These are phyloP conservation scores for Sordariomycetes sp. DNA, from an alignment of 2,329 filamentous ascomycete species.

Conservation along the genomic window DNA sequence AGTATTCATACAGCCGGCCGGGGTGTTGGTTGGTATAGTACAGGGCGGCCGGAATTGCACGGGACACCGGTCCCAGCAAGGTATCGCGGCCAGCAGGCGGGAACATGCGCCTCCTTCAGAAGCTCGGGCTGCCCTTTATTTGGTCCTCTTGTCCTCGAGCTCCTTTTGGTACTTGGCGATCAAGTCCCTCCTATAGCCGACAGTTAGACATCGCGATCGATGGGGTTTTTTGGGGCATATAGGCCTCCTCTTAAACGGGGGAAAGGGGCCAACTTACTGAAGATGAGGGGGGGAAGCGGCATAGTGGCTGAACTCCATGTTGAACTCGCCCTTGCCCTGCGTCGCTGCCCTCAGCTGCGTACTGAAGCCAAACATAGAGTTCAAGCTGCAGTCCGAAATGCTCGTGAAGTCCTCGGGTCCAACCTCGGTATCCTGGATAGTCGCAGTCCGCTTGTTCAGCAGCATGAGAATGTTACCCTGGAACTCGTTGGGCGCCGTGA, in stretches of 20 bases:
- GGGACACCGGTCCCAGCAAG: neutral
- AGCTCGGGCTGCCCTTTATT: slow-evolving; percentile 22
- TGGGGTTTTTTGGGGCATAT: neutral
- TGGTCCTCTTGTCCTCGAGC: slow-evolving; percentile 43
- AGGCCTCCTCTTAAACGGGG: neutral
- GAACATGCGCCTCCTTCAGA: neutral
- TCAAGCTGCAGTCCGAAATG: slow-evolving; percentile 82
- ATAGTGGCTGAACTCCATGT: slow-evolving; percentile 98
- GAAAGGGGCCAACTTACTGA: slow-evolving; percentile 51
- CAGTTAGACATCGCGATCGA: slow-evolving; percentile 13
- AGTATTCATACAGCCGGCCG: neutral
- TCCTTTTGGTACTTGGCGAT: slow-evolving; percentile 49
- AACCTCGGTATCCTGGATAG: slow-evolving; percentile 92
- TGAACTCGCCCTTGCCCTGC: slow-evolving; percentile 97
- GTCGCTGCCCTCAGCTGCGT: slow-evolving; percentile 84
- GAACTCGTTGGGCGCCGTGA: slow-evolving; percentile 93
- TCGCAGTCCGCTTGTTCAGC: slow-evolving; percentile 92
- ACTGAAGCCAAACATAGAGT: slow-evolving; percentile 97
- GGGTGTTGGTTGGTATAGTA: neutral
- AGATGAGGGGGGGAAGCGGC: slow-evolving; percentile 75
- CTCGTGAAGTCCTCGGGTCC: slow-evolving; percentile 90
- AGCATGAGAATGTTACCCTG: slow-evolving; percentile 92
- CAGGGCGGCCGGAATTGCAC: neutral
- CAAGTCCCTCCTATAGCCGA: slow-evolving; percentile 40
- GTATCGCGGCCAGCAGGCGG: neutral